Base-by-base conservation (phyloP, 208 protist species). In the Crithidia mellificae region DNA sequence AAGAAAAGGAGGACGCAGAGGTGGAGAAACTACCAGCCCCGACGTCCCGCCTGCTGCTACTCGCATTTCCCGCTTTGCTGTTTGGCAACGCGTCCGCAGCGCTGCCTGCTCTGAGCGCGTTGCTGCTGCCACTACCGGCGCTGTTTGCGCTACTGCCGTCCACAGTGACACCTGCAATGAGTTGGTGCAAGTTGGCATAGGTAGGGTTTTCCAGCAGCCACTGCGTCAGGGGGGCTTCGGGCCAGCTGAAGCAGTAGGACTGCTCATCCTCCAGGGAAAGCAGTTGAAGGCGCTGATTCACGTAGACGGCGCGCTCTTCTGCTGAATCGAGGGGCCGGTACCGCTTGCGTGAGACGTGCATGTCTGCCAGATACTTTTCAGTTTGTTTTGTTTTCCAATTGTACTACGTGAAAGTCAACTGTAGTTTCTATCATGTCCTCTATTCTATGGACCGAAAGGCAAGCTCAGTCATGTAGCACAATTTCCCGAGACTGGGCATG, bases 211-310 rank as follows among this genome's bases (percentile, higher is more conserved):
- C 57, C 46, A 38, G 57, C 32, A 83, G 64, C 56, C 68, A 73
- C 47, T 70, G 51, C 55, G 76, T 72, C 25, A 83, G 72, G 20
- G 73, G 57, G 20, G 83, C 77, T 20, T 84, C 82, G 0, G 91
- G 91, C 88, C 91, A 96, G 63, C 87, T 93, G 61, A 92, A 85
- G 67, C 84, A 91, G 57, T 96, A 96, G 8, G 81, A 84, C 49
- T 78, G 77, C 63, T 93, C 85, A 63, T 96, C 84, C 20, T 79
- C 72, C 11, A 96, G 74, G 6, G 80, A 63, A 19, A 71, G 57
- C 27, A 92, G 55, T 17, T 83, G 75, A 30, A 96, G 47, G 12
- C 59, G 57, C 32, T 89, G 78, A 32, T 65, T 66, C 15, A 73
- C 78, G 51, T 75, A 68, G 5, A 96, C 69, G 34, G 76, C 74